These are phyloP conservation scores for Leccinum variicolor DNA, from an alignment of 768 basidiomycete genomes.

Conservation along the genomic window DNA sequence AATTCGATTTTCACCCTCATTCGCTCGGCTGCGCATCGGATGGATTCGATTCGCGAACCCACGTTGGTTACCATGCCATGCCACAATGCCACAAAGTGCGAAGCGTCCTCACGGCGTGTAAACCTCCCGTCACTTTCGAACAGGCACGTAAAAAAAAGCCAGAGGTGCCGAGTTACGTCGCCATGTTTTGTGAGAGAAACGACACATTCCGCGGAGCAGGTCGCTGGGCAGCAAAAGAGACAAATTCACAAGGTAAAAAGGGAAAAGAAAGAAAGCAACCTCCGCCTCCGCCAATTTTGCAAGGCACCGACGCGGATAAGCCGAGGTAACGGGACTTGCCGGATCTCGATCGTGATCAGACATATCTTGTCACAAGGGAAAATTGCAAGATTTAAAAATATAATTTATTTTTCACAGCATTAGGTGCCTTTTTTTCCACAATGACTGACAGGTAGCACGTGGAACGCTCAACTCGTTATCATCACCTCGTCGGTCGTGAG, in stretches of 20 bases:
- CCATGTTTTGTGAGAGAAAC: slow-evolving; percentile 12
- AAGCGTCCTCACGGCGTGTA: slow-evolving; percentile 6
- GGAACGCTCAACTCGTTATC: slow-evolving; percentile 7
- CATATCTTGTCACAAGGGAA: slow-evolving; percentile 6
- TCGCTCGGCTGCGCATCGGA: neutral
- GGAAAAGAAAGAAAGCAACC: neutral
- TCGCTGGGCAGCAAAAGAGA: neutral
- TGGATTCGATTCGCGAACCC: neutral
- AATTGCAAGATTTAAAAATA: neutral
- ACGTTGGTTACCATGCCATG: slow-evolving; percentile 7
- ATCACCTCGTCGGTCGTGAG: slow-evolving; percentile 5
- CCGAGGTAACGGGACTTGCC: slow-evolving; percentile 20
- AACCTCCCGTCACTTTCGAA: slow-evolving; percentile 2
- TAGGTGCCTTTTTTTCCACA: neutral
- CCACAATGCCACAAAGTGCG: slow-evolving; percentile 5
- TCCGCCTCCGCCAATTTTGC: slow-evolving; percentile 4
- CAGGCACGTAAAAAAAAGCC: slow-evolving; percentile 7
- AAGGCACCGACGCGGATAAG: slow-evolving; percentile 23
- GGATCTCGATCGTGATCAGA: slow-evolving; percentile 19
- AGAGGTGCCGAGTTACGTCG: slow-evolving; percentile 2
- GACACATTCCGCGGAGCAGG: neutral
- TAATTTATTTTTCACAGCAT: slow-evolving; percentile 3
- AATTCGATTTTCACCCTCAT: neutral
- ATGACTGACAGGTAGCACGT: slow-evolving; percentile 13
- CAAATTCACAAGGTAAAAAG: neutral